These are phyloP conservation scores for Fomes fomentarius DNA, from an alignment of 1,284 basidiomycete species.

Conservation along the genomic window DNA sequence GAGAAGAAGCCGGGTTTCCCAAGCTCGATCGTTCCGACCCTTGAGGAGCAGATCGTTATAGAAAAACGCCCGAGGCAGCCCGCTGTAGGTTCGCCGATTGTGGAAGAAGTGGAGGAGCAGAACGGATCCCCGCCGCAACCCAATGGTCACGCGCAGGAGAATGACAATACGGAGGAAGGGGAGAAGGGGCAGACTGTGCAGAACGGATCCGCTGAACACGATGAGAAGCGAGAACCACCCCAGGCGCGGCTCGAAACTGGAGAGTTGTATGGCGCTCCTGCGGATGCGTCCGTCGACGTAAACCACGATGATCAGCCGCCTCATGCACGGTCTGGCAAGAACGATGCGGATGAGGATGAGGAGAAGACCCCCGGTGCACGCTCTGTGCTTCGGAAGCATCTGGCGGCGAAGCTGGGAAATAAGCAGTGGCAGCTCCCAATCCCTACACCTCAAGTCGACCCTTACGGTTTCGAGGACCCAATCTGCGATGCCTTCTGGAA, in stretches of 20 bases:
- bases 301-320: slow-evolving; percentile 51
- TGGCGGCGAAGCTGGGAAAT: slow-evolving; percentile 53
- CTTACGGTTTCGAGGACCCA: slow-evolving; percentile 86
- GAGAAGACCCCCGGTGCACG: slow-evolving; percentile 52
- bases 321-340: slow-evolving; percentile 44
- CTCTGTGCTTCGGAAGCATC: slow-evolving; percentile 56
- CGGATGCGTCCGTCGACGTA: slow-evolving; percentile 48
- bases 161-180: slow-evolving; percentile 3
- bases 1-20: slow-evolving; percentile 61
- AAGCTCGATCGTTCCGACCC: slow-evolving; percentile 66
- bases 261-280: slow-evolving; percentile 55
- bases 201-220: slow-evolving; percentile 14
- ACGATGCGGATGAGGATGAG: slow-evolving; percentile 56
- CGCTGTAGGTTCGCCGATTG: slow-evolving; percentile 40
- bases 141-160: background rate
- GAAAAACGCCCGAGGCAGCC: slow-evolving; percentile 40
- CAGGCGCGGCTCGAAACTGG: slow-evolving; percentile 45
- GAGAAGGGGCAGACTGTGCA: slow-evolving; percentile 23
- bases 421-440: slow-evolving; percentile 67
- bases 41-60: slow-evolving; percentile 69
- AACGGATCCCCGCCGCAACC: slow-evolving; percentile 8
- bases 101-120: slow-evolving; percentile 18
- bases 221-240: slow-evolving; percentile 29
- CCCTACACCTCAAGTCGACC: slow-evolving; percentile 72
- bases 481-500: slow-evolving; percentile 87